Base-by-base conservation (phyloP, 1,139 yeast genomes). In the Nadsonia commutata region DNA sequence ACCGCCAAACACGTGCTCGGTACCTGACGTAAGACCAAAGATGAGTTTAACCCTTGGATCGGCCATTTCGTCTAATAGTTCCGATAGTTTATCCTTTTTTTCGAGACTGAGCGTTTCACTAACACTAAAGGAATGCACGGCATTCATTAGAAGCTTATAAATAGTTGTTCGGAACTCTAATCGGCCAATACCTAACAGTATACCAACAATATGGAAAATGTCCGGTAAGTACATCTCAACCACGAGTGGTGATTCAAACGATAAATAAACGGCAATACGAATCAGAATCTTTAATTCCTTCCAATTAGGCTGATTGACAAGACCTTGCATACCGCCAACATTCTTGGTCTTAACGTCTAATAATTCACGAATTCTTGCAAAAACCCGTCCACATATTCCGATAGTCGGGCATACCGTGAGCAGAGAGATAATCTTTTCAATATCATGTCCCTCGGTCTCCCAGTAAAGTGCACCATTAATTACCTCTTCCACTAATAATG, bases 11-110 rank as follows among this genome's bases (percentile, higher is more conserved):
- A 27, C 33, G n/a, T 13, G 33, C 16, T 42, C 39, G 23, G 39
- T 67, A 37, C 80, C 88, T 52, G 85, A 76, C n/a, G 78, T 77
- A 49, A 83, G 66, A 0, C 95, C 95, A 63, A 83, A 83, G 48
- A 83, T 64, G 68, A 82, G 72, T 52, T 75, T 77, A 3, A 83
- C 80, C 55, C 88, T 71, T 45, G 81, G 84, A 9, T 83, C 77
- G 44, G 83, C 75, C 49, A 84, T 71, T 44, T 73, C 74, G 3
- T 65, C 67, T 51, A 82, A 73, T 1, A 81, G 70, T 1, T 66
- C 64, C 44, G 70, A 70, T 16, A 84, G 67, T 7, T 67, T 61
- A 2, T 57, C 53, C 46, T 65, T 66, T 45, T 75, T 75, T 2
- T 56, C 60, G 1, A 55, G 62, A 0, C 74, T 60, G 23, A 82